Evolutionary conservation across 78 protist species (phyloP).

Genomic region (Creolimax fragrantissima): DNA sequence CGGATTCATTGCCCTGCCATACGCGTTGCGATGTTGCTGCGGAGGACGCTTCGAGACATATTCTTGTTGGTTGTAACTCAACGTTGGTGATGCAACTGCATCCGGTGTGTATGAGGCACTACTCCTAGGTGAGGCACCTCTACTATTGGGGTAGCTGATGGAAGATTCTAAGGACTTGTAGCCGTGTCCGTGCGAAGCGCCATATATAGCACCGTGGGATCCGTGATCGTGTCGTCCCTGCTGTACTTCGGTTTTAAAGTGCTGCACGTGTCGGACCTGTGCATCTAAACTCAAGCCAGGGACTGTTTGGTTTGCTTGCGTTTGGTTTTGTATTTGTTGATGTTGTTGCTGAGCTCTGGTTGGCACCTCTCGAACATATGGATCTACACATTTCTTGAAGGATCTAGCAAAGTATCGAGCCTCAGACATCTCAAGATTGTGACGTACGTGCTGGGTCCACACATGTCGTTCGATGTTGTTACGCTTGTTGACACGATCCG

Average conservation of each 20-base stretch:
- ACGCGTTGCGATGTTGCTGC: too few species aligned
- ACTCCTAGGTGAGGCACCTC: not conserved
- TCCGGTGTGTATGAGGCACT: not conserved
- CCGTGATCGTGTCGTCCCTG: not conserved
- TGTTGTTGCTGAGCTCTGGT: not conserved
- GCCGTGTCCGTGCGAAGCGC: too few species aligned
- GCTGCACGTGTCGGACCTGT: not conserved
- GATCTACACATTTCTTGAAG: not conserved
- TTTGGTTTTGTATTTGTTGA: not conserved
- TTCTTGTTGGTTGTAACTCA: too few species aligned
- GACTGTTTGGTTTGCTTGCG: too few species aligned
- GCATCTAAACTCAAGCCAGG: not conserved
- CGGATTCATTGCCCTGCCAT: too few species aligned
- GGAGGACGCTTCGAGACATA: too few species aligned
- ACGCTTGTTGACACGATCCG: not conserved
- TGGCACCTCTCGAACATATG: not conserved
- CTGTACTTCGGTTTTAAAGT: not conserved
- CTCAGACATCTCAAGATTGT: not conserved
- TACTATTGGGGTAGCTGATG: not conserved
- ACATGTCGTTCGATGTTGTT: slow-evolving; percentile 19
- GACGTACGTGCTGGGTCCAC: slow-evolving; percentile 25
- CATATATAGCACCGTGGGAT: too few species aligned
- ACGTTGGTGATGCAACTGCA: not conserved
- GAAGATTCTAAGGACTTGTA: too few species aligned
- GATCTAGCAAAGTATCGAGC: slow-evolving; percentile 2